phyloP scores from a whole-genome alignment of 768 basidiomycete genomes.

The Hericium erinaceus region DNA sequence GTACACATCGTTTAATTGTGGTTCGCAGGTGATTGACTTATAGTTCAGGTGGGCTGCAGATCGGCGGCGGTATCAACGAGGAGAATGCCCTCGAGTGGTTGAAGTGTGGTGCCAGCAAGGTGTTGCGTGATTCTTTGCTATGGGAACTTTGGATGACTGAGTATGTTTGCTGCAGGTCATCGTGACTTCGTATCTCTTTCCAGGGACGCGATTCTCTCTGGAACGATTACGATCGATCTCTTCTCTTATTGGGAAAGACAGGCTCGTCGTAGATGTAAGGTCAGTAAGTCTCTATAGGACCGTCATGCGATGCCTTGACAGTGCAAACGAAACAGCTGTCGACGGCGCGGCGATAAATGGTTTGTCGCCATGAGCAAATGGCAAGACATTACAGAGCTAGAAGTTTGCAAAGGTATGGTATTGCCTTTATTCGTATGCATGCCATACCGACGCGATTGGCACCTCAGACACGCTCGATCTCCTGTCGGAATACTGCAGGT shows the following conservation, averaged over 20 bases:
- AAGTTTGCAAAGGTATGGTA: slow-evolving; percentile 65
- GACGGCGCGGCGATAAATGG: slow-evolving; percentile 70
- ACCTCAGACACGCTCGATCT: slow-evolving; percentile 63
- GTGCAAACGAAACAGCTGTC: slow-evolving; percentile 50
- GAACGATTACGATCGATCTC: slow-evolving; percentile 60
- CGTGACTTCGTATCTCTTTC: slow-evolving; percentile 95
- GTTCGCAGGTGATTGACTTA: not conserved
- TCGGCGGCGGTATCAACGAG: slow-evolving; percentile 88
- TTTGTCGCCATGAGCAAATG: slow-evolving; percentile 98
- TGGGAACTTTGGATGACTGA: slow-evolving; percentile 3
- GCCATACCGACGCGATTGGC: not conserved
- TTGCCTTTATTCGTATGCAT: not conserved
- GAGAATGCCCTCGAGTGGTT: slow-evolving; percentile 81
- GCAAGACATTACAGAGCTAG: slow-evolving; percentile 94
- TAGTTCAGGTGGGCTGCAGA: slow-evolving; percentile 61
- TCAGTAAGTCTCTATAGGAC: slow-evolving; percentile 21
- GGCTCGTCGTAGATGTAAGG: slow-evolving; percentile 92
- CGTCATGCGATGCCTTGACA: not conserved
- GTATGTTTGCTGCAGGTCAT: slow-evolving; percentile 56
- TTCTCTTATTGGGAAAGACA: slow-evolving; percentile 66
- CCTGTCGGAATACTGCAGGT: slow-evolving; percentile 80
- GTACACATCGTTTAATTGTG: slow-evolving; percentile 12
- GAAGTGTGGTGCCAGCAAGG: slow-evolving; percentile 85
- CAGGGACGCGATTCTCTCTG: slow-evolving; percentile 67
- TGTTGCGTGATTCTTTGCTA: slow-evolving; percentile 15